These are phyloP conservation scores for Apophysomyces trapeziformis DNA, from an alignment of 371 early-diverging fungal genomes.

Conservation along the genomic window DNA sequence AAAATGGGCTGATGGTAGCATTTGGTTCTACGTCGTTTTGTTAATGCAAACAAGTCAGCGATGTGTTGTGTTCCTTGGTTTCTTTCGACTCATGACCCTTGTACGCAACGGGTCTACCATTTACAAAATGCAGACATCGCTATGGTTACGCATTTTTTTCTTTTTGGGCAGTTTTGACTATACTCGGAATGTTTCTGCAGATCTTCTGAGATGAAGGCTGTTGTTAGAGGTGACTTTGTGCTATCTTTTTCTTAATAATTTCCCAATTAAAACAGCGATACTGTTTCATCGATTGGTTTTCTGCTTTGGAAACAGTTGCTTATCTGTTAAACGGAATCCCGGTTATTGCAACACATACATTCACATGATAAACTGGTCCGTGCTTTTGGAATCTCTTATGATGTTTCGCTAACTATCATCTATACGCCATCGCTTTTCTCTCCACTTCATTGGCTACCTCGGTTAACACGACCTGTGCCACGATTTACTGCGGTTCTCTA, in stretches of 20 bases:
- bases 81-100: constrained; percentile 9
- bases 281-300: not conserved
- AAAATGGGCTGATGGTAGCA: constrained; percentile 4
- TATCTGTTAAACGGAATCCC: constrained; percentile 1
- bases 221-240: not conserved
- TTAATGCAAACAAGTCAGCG: not conserved
- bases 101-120: not conserved
- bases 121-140: not conserved
- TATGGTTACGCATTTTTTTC: not conserved
- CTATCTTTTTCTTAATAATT: not conserved
- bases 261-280: not conserved
- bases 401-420: not conserved
- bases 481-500: not conserved
- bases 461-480: not conserved
- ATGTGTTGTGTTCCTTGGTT: constrained; percentile 6
- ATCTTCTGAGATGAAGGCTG: not conserved
- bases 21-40: not conserved
- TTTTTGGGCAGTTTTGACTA: constrained; percentile 9
- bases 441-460: not conserved
- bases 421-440: constrained; percentile 3
- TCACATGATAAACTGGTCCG: constrained; percentile 5
- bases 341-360: constrained; percentile 1
- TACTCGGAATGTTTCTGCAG: constrained; percentile 4
- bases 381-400: not conserved
- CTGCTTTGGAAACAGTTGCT: not conserved